Percentiles rank a stretch among this genome's conserved stretches.
phyloP scores from a whole-genome alignment of 2,329 filamentous ascomycete genomes.

The Xylariales sp. region DNA sequence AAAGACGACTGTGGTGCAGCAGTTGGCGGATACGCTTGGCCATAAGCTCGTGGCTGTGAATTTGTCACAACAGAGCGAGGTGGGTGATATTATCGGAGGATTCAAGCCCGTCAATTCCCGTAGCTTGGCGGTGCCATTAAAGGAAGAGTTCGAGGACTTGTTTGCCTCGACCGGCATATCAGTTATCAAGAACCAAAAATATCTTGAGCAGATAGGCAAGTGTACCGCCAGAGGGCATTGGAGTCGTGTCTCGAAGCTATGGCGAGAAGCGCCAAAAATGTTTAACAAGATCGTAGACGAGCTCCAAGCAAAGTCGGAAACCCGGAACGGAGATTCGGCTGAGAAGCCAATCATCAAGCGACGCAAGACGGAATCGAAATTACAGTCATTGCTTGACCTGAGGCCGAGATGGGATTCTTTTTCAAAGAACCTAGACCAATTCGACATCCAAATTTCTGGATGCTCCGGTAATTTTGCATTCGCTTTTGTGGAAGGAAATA shows the following conservation, averaged over 20 bases:
- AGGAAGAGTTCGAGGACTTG: conserved; percentile 92
- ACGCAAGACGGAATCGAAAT: conserved; percentile 72
- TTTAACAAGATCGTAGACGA: conserved; percentile 76
- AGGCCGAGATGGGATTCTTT: conserved; percentile 84
- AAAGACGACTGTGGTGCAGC: conserved; percentile 96
- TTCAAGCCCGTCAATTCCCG: conserved; percentile 96
- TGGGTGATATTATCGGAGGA: conserved; percentile 92
- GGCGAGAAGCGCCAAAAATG: conserved; percentile 90
- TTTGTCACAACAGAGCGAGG: conserved; percentile 96
- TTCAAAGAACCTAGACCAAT: conserved; percentile 76
- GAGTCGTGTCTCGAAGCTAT: conserved; percentile 85
- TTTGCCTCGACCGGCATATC: conserved; percentile 89
- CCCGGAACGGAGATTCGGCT: conserved; percentile 53
- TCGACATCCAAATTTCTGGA: conserved; percentile 81
- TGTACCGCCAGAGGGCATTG: conserved; percentile 85
- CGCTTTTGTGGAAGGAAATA: conserved; percentile 94
- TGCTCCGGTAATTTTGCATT: conserved; percentile 86
- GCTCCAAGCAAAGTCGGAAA: conserved; percentile 58
- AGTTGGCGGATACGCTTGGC: conserved; percentile 84
- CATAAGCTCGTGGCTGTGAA: conserved; percentile 94
- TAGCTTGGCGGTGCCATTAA: conserved; percentile 86
- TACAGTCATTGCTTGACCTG: conserved; percentile 70
- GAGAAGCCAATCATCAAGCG: conserved; percentile 76
- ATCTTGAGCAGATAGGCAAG: conserved; percentile 83
- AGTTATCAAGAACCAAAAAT: conserved; percentile 85